Evolutionary conservation across 345 rosid genomes (phyloP).

Genomic region (Eucalyptus shirleyi): DNA sequence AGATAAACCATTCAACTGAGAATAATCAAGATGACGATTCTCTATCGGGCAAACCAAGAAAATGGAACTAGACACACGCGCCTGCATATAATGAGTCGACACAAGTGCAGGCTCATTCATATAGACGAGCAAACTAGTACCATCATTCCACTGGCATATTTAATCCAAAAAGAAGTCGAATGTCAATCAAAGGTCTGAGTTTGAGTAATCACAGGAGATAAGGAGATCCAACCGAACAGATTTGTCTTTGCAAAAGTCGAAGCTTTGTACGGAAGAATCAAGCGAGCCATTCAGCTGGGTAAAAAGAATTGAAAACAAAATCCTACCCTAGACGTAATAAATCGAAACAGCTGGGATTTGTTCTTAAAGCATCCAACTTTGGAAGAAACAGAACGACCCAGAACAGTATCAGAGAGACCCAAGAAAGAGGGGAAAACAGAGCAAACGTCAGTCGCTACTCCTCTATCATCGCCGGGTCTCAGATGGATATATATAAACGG

Average conservation of each 20-base stretch:
- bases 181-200: neutral
- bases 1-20: neutral
- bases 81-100: neutral
- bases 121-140: neutral
- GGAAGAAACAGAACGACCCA: neutral
- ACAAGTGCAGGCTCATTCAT: neutral
- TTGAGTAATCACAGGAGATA: constrained; percentile 65
- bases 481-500: neutral
- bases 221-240: constrained; percentile 71
- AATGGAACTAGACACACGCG: neutral
- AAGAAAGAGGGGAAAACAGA: neutral
- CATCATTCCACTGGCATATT: neutral
- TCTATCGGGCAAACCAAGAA: neutral
- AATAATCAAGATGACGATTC: neutral
- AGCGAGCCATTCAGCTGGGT: constrained; percentile 50
- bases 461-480: neutral
- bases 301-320: neutral
- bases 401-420: neutral
- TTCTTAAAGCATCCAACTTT: neutral
- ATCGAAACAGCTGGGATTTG: neutral
- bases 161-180: neutral
- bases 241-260: constrained; percentile 53
- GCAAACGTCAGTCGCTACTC: neutral
- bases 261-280: constrained; percentile 73
- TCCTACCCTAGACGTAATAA: neutral